phyloP scores from a whole-genome alignment of 371 early-diverging fungal genomes.

The Lichtheimia ornata region DNA sequence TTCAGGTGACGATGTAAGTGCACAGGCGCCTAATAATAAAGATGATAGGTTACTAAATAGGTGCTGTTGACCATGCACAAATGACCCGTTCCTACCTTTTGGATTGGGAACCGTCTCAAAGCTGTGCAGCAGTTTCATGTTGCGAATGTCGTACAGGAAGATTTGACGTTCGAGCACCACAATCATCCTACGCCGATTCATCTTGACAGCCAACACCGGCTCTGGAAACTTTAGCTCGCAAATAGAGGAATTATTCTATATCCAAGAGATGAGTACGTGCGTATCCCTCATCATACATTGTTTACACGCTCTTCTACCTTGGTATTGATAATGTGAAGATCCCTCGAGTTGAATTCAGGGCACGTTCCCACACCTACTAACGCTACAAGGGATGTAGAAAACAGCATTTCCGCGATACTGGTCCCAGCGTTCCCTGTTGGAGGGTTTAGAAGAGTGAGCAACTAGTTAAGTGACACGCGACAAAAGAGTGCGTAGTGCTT shows the following conservation, averaged over 20 bases:
- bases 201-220: conserved; percentile 89
- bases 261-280: not conserved
- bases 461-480: too few relatives aligned
- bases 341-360: conserved; percentile 85
- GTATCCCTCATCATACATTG: conserved; percentile 3
- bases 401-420: conserved; percentile 95
- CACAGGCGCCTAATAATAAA: conserved; percentile 70
- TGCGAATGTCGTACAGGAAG: conserved; percentile 88
- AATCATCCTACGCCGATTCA: conserved; percentile 89
- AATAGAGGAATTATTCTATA: conserved; percentile 76
- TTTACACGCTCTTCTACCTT: conserved; percentile 72
- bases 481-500: conserved; percentile 1
- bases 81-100: conserved; percentile 51
- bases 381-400: conserved; percentile 92
- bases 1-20: conserved; percentile 91
- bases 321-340: conserved; percentile 93
- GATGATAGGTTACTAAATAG: conserved; percentile 52
- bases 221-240: conserved; percentile 94
- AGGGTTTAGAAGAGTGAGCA: too few relatives aligned
- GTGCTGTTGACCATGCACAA: not conserved
- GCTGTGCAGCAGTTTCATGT: conserved; percentile 94
- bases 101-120: conserved; percentile 94
- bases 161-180: conserved; percentile 93
- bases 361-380: conserved; percentile 93
- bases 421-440: conserved; percentile 78